phyloP scores from a whole-genome alignment of 176 grass and related monocot genomes.

The Oryza officinalis region DNA sequence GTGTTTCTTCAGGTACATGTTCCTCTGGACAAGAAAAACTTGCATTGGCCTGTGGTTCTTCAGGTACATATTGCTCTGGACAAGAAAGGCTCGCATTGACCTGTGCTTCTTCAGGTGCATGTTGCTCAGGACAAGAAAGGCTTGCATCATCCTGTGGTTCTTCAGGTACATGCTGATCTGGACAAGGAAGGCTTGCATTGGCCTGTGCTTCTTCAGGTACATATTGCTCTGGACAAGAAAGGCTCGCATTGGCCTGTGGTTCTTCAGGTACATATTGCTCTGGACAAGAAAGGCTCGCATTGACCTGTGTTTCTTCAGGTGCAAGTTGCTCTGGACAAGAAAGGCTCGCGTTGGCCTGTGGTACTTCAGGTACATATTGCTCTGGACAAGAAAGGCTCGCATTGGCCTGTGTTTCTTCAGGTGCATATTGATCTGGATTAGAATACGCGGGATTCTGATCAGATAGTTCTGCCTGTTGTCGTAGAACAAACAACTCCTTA shows the following conservation, averaged over 20 bases:
- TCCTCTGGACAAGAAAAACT: background rate
- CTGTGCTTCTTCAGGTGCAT: background rate
- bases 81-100: background rate
- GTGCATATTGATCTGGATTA: background rate
- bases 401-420: background rate
- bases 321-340: background rate
- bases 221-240: constrained; percentile 22
- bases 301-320: background rate
- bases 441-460: constrained; percentile 16
- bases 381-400: background rate
- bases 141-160: background rate
- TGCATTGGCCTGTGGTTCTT: background rate
- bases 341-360: background rate
- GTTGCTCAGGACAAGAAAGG: background rate
- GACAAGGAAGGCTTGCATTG: background rate
- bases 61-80: background rate
- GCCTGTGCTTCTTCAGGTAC: constrained; percentile 1
- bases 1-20: background rate
- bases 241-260: constrained; percentile 7
- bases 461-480: constrained; percentile 26
- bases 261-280: constrained; percentile 36
- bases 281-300: constrained; percentile 10
- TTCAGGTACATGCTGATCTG: background rate
- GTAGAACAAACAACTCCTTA: constrained; percentile 48
- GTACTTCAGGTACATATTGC: background rate